Base-by-base conservation (phyloP, 768 basidiomycete genomes). In the Boletus tomentosulus region DNA sequence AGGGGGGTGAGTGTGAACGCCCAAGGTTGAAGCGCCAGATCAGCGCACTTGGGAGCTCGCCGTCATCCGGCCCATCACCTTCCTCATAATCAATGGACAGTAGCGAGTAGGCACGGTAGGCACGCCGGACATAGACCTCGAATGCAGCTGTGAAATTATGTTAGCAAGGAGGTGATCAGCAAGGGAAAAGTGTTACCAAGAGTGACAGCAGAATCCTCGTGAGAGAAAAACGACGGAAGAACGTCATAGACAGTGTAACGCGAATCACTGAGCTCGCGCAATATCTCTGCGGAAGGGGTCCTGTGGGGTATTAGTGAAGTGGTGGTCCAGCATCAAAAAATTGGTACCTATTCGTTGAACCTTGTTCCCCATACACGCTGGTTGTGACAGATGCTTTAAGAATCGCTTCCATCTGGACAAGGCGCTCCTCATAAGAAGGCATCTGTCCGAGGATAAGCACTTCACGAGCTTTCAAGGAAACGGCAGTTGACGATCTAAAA, bases 191-290 rank as follows among this genome's bases (percentile, higher is more conserved):
- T 70, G 84, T 50, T 55, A 89, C 91, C 89, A 39, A 98, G 80
- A 11, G 84, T 81, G 58, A 98, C 84, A 79, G 87, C 86, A 35
- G 86, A 78, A 61, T 98, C 94, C 16, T 77, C 67, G 66, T 95
- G 89, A 55, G 81, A 84, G 83, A 98, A 98, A 79, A 99, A 99
- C 6, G 91, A 81, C 4, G 95, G 93, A 45, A 99, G 82, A 7
- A 99, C 97, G 66, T 99, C 97, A 71, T 87, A 99, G 15, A 98
- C 95, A 13, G 92, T 94, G 73, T 95, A 98, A 41, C 91, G 82
- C 6, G 96, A 98, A 72, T 99, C 97, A 57, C 89, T 92, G 27
- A 99, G 81, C 72, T 99, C 97, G 66, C 85, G 85, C 62, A 99
- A 77, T 35, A 93, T 80, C 56, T 98, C 95, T 3, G 82, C 76